Evolutionary conservation across 306 rosid genomes (phyloP).

Genomic region (Sicyos edulis): DNA sequence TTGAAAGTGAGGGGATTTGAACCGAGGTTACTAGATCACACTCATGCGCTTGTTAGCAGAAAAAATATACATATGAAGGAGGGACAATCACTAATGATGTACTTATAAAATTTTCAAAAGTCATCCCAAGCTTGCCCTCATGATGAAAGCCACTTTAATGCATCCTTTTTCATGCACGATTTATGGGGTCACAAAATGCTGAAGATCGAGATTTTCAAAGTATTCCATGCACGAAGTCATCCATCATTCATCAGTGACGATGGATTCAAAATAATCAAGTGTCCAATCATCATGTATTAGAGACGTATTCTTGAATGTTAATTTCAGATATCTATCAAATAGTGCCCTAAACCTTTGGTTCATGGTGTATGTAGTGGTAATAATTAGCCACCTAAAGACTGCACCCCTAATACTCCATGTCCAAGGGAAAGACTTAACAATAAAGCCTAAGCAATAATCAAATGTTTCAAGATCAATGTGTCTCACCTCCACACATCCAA

Average conservation of each 20-base stretch:
- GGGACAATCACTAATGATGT: too few species aligned
- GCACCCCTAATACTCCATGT: neutral
- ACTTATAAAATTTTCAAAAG: too few species aligned
- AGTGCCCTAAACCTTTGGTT: neutral
- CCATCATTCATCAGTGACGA: neutral
- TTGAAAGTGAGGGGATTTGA: too few species aligned
- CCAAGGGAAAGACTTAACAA: neutral
- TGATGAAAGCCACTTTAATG: too few species aligned
- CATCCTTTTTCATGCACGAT: neutral
- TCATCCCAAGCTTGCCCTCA: neutral
- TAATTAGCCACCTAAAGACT: neutral
- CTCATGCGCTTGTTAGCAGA: too few species aligned
- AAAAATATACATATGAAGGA: too few species aligned
- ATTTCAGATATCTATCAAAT: neutral
- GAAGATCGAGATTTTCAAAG: neutral
- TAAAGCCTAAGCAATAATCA: too few species aligned
- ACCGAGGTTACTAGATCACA: too few species aligned
- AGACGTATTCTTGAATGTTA: neutral
- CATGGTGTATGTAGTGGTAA: neutral
- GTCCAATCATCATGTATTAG: neutral
- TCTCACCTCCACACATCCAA: neutral
- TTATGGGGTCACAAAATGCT: neutral
- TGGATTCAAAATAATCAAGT: neutral
- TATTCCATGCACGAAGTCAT: neutral
- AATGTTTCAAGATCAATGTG: neutral